These are phyloP conservation scores for Paraconiothyrium brasiliense DNA, from an alignment of 2,329 filamentous ascomycete genomes.

Conservation along the genomic window DNA sequence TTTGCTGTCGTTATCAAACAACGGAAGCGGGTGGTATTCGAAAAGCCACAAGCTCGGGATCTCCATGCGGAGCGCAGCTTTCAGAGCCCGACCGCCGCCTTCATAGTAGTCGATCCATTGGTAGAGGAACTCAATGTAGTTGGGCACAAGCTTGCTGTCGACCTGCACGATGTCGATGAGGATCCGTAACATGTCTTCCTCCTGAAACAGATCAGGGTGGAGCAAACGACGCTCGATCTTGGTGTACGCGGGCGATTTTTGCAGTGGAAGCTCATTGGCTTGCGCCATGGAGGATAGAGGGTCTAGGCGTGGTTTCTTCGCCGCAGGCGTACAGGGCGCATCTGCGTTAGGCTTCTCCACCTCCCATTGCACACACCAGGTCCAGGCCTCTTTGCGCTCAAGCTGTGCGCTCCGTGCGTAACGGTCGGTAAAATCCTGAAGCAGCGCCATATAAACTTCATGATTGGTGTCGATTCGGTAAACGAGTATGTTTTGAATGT, in stretches of 20 bases:
- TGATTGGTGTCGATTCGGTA: slow-evolving; percentile 41
- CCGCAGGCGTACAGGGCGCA: slow-evolving; percentile 17
- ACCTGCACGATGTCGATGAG: slow-evolving; percentile 45
- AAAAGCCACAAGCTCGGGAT: slow-evolving; percentile 49
- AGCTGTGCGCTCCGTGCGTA: slow-evolving; percentile 26
- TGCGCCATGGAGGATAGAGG: neutral
- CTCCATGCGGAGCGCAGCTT: slow-evolving; percentile 42
- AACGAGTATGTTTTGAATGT: slow-evolving; percentile 31
- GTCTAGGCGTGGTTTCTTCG: slow-evolving; percentile 38
- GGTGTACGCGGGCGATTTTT: slow-evolving; percentile 22
- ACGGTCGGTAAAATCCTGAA: slow-evolving; percentile 43
- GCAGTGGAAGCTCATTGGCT: slow-evolving; percentile 8
- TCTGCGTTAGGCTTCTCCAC: slow-evolving; percentile 22
- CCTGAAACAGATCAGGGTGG: slow-evolving; percentile 33
- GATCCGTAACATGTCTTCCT: slow-evolving; percentile 41
- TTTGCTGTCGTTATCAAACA: slow-evolving; percentile 21
- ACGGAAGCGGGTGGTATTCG: slow-evolving; percentile 39
- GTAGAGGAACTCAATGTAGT: slow-evolving; percentile 48
- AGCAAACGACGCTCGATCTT: slow-evolving; percentile 31
- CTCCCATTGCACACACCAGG: slow-evolving; percentile 46
- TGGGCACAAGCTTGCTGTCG: slow-evolving; percentile 38
- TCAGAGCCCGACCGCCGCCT: slow-evolving; percentile 43
- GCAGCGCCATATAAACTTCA: slow-evolving; percentile 34
- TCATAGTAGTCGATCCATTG: slow-evolving; percentile 44
- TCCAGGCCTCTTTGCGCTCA: slow-evolving; percentile 40